Base-by-base conservation (phyloP, 257 asterid genomes). In the Linaria vulgaris region DNA sequence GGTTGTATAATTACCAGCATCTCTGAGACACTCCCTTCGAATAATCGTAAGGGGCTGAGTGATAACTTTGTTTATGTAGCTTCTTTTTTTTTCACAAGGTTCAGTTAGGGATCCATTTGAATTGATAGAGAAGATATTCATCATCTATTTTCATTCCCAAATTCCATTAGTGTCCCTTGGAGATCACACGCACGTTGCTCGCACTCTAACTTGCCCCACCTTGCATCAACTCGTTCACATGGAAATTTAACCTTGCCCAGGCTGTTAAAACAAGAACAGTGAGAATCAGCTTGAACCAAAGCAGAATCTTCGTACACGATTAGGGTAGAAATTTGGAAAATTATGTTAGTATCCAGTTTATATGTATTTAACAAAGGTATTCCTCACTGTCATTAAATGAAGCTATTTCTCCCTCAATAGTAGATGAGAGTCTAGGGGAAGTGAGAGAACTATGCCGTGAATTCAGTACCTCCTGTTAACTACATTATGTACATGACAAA, bases 161-260 rank as follows among this genome's bases (percentile, higher is more conserved):
- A 75, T 71, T 61, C 66, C 75, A 72, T 74, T 11, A 54, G 65
- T 57, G 64, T 61, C 67, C 95, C 95, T 76, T 68, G 96, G 52
- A 91, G 77, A 80, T 91, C 96, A 66, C 98, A 88, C 8, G 76
- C 83, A 5, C 94, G 95, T 49, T 84, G 78, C 88, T 91, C 94
- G 11, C 98, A 91, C 49, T 91, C 98, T 55, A 91, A 80, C 88
- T 86, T 91, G 31, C 98, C 98, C 98, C 98, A 88, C 27, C 98
- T 85, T 21, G 96, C 96, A 82, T 91, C 95, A 44, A 91, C 91
- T 57, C 98, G 76, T 60, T 82, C 94, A 46, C 98, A 88, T 6
- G 94, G 94, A 70, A 91, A 91, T 23, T 59, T 65, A 23, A 68
- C 69, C 84, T 91, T 91, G 27, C 85, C 89, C 51, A 91, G 74